A percentile compares a stretch with the other conserved stretches of the same genome.
Conservation (phyloP, 2,329 filamentous ascomycete genomes). For the Cordyceps farinosa region DNA sequence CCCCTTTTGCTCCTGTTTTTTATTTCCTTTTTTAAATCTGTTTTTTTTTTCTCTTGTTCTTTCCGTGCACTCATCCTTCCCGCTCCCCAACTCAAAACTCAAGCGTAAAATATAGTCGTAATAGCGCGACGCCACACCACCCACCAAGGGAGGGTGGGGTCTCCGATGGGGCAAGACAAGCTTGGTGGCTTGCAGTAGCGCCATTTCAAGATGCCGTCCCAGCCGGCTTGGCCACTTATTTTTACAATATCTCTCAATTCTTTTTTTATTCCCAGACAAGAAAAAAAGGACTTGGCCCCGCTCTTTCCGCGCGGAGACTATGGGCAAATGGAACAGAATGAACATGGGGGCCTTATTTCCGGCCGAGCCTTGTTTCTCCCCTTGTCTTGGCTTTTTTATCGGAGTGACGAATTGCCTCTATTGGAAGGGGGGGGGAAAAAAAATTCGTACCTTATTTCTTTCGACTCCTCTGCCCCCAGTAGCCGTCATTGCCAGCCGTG, state of each 20-base stretch:
- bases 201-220: constrained; percentile 36
- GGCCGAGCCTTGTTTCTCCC: neutral
- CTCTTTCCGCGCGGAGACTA: neutral
- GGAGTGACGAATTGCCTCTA: constrained; percentile 6
- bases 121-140: neutral
- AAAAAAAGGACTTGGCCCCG: neutral
- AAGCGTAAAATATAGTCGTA: constrained; percentile 22
- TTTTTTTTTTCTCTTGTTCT: neutral
- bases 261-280: neutral
- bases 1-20: neutral
- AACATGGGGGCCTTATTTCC: neutral
- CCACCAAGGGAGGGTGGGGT: neutral
- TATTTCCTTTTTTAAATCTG: neutral
- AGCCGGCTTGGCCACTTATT: constrained; percentile 36
- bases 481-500: no score
- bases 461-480: no score
- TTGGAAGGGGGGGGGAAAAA: neutral
- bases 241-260: neutral
- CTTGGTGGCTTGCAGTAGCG: constrained; percentile 25
- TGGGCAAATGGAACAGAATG: neutral
- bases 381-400: neutral
- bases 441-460: neutral
- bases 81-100: constrained; percentile 19
- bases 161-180: constrained; percentile 15
- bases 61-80: neutral